Evolutionary conservation across 345 rosid genomes (phyloP), one percentile per base, ranked within the genome.

Genomic region (Triadica sebifera): DNA sequence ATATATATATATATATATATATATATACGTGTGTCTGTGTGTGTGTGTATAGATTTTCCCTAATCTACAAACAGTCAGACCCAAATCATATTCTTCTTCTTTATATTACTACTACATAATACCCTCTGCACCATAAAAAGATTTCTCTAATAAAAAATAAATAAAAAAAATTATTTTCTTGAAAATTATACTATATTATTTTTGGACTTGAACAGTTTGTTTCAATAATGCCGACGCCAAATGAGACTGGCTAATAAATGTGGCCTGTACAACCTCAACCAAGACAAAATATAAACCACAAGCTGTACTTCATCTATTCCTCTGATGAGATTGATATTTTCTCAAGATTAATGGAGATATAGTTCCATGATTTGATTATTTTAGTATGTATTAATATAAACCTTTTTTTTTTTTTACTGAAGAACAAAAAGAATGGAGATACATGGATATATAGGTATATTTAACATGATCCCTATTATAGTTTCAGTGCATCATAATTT

Each of bases 11-110:
- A n/a, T n/a, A n/a, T n/a, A n/a, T n/a, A n/a, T n/a, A n/a, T n/a
- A n/a, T n/a, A n/a, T n/a, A n/a, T n/a, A n/a, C n/a, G n/a, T n/a
- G n/a, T n/a, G n/a, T n/a, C n/a, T n/a, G 12, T 58, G 0, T 5
- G 10, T 29, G 1, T 43, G 5, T 61, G 29, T 22, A 71, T 7
- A 34, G 65, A 60, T 75, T 68, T 81, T 74, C 80, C 82, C 62
- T 25, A 55, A 61, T 72, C 67, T 62, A 58, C 22, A 52, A 12
- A 58, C 38, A 8, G 17, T 71, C 71, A 66, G 53, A 34, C 64
- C 37, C 51, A 45, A 37, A 25, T 22, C 43, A 63, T 52, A 56
- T 74, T 81, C 78, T 45, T 29, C 56, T 77, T 59, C 20, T 65
- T 67, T 68, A 60, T 68, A 56, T 62, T 67, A 12, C 56, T 47